Evolutionary conservation across 129 eudicot species (phyloP).

Genomic region (Flaveria linearis): DNA sequence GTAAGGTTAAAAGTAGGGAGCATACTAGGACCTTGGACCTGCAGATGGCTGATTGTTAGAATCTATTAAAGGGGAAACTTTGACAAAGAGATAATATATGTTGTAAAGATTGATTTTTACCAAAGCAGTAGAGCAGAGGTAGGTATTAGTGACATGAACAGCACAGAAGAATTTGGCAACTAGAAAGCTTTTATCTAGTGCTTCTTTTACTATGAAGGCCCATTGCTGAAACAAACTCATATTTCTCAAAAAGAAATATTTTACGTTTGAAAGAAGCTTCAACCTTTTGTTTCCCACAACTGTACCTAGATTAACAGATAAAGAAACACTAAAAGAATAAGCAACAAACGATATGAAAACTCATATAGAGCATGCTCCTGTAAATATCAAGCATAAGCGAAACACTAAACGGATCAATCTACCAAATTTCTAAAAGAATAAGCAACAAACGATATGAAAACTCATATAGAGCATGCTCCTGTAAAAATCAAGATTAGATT

Average conservation of each 20-base stretch:
- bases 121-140: conserved; percentile 42
- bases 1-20: conserved; percentile 65
- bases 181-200: conserved; percentile 32
- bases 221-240: conserved; percentile 47
- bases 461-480: neutral
- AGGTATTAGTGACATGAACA: conserved; percentile 56
- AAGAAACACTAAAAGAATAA: neutral
- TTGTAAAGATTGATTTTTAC: conserved; percentile 39
- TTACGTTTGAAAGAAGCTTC: conserved; percentile 23
- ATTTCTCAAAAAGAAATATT: neutral
- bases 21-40: conserved; percentile 88
- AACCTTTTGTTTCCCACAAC: conserved; percentile 8
- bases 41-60: conserved; percentile 28
- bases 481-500: neutral
- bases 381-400: neutral
- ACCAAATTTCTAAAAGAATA: neutral
- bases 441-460: neutral
- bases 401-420: conserved; percentile 11
- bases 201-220: conserved; percentile 55
- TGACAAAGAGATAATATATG: neutral
- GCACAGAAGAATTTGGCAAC: conserved; percentile 54
- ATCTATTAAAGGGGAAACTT: neutral
- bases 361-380: no score
- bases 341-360: no score
- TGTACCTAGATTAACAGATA: conserved; percentile 22